These are phyloP conservation scores for Clitopilus hobsonii DNA, from an alignment of 768 basidiomycete genomes.

Conservation along the genomic window DNA sequence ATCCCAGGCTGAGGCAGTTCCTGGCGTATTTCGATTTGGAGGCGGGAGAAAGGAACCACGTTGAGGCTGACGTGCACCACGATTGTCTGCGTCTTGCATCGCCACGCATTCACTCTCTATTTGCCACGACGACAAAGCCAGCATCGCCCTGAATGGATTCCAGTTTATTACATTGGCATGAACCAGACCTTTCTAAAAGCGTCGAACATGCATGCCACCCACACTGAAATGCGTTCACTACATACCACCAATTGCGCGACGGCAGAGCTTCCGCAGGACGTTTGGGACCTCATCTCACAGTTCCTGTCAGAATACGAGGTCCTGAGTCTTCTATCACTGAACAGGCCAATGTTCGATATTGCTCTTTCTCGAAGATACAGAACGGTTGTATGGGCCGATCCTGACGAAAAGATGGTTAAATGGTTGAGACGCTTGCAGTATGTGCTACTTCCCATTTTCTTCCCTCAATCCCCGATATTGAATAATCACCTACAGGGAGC, in stretches of 20 bases:
- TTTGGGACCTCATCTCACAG: slow-evolving; percentile 26
- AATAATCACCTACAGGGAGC: slow-evolving; percentile 17
- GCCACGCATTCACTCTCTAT: not conserved
- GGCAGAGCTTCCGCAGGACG: slow-evolving; percentile 25
- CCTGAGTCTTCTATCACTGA: slow-evolving; percentile 22
- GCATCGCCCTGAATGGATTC: not conserved
- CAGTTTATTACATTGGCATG: not conserved
- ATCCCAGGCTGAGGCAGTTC: too few species aligned
- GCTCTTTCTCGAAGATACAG: slow-evolving; percentile 23
- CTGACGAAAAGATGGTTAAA: slow-evolving; percentile 22
- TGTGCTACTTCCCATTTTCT: slow-evolving; percentile 3
- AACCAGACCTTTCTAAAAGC: too few species aligned
- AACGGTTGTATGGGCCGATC: slow-evolving; percentile 25
- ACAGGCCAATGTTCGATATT: slow-evolving; percentile 26
- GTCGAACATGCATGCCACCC: too few species aligned
- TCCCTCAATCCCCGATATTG: not conserved
- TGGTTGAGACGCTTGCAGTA: slow-evolving; percentile 26
- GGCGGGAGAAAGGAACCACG: not conserved
- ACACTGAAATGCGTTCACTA: too few species aligned
- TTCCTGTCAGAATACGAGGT: slow-evolving; percentile 12
- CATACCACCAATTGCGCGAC: too few species aligned
- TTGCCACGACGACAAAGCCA: not conserved
- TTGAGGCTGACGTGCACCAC: not conserved
- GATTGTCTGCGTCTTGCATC: not conserved
- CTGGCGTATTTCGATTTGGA: too few species aligned